A percentile compares a stretch with the other conserved stretches of the same genome.
These are phyloP conservation scores for Suillus americanus DNA, from an alignment of 768 basidiomycete species.

Conservation along the genomic window DNA sequence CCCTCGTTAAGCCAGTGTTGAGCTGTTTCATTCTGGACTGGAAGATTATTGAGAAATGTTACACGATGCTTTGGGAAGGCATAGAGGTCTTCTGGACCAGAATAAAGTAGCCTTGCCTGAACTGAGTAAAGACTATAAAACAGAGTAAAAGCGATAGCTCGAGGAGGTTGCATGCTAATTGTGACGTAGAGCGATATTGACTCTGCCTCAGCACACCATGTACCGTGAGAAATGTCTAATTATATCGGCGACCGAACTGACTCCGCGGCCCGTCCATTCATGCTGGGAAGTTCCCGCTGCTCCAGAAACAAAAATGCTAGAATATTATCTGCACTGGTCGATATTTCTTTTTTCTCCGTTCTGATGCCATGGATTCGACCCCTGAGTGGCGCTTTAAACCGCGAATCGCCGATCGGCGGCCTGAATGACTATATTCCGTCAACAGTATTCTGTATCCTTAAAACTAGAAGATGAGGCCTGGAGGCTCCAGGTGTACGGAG, in stretches of 20 bases:
- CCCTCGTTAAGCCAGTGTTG: constrained; percentile 73
- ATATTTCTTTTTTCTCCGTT: constrained; percentile 4
- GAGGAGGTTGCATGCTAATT: constrained; percentile 13
- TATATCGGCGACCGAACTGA: constrained; percentile 36
- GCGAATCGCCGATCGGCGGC: constrained; percentile 31
- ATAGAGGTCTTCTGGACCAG: constrained; percentile 76
- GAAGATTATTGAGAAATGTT: constrained; percentile 76
- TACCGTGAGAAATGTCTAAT: constrained; percentile 24
- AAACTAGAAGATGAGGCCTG: neutral
- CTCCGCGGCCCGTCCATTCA: constrained; percentile 27
- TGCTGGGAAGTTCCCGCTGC: neutral
- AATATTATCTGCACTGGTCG: constrained; percentile 6
- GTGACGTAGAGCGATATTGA: neutral
- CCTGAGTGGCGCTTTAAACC: constrained; percentile 22
- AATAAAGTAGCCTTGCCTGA: constrained; percentile 49
- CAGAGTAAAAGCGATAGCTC: constrained; percentile 16
- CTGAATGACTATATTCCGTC: constrained; percentile 12
- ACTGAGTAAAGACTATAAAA: constrained; percentile 15
- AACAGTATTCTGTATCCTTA: neutral
- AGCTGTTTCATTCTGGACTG: constrained; percentile 70
- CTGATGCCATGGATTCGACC: neutral
- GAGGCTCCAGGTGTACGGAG: neutral
- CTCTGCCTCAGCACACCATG: constrained; percentile 14
- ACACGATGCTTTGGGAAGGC: constrained; percentile 84
- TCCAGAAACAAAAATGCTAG: neutral